A percentile compares a stretch with the other conserved stretches of the same genome.
These are phyloP conservation scores for Coriolopsis trogii DNA, from an alignment of 1,284 basidiomycete species.

Conservation along the genomic window DNA sequence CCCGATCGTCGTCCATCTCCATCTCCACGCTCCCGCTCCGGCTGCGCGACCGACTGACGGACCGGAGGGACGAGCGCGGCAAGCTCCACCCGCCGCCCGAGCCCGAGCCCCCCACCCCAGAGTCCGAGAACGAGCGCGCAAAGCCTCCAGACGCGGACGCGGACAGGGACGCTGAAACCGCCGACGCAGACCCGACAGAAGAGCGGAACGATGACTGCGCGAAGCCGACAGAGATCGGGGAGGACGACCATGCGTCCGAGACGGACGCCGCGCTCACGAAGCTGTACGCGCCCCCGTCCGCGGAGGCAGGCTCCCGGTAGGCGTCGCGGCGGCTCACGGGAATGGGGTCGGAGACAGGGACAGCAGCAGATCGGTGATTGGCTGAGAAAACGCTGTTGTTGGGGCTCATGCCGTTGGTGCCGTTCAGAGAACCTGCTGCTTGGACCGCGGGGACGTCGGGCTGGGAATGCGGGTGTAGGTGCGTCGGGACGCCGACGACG, in stretches of 20 bases:
- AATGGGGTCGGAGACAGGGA: no score
- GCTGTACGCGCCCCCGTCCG: slow-evolving; percentile 23
- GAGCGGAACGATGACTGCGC: slow-evolving; percentile 34
- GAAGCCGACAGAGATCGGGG: slow-evolving; percentile 30
- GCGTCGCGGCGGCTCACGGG: slow-evolving; percentile 18
- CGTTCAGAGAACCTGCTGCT: no score
- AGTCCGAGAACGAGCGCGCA: slow-evolving; percentile 27
- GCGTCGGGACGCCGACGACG: slow-evolving; percentile 51
- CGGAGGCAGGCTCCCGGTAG: slow-evolving; percentile 24
- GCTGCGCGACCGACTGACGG: slow-evolving; percentile 39
- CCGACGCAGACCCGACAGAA: slow-evolving; percentile 19
- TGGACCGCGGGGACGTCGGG: slow-evolving; percentile 7
- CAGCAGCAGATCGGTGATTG: slow-evolving; percentile 20
- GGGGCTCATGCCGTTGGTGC: slow-evolving; percentile 15
- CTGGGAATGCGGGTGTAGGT: slow-evolving; percentile 15
- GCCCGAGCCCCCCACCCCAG: slow-evolving; percentile 29
- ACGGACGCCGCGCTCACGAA: slow-evolving; percentile 25
- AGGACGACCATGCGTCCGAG: slow-evolving; percentile 34
- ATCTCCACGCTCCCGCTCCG: slow-evolving; percentile 40
- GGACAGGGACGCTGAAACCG: slow-evolving; percentile 12
- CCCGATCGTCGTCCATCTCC: slow-evolving; percentile 31
- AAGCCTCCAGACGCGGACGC: slow-evolving; percentile 1
- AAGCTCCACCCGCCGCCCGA: slow-evolving; percentile 50
- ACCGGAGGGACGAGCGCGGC: slow-evolving; percentile 53
- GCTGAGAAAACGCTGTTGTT: background rate